A percentile compares a stretch with the other conserved stretches of the same genome.
These are phyloP conservation scores for Musa beccarii DNA, from an alignment of 176 grass and related monocot species.

Conservation along the genomic window DNA sequence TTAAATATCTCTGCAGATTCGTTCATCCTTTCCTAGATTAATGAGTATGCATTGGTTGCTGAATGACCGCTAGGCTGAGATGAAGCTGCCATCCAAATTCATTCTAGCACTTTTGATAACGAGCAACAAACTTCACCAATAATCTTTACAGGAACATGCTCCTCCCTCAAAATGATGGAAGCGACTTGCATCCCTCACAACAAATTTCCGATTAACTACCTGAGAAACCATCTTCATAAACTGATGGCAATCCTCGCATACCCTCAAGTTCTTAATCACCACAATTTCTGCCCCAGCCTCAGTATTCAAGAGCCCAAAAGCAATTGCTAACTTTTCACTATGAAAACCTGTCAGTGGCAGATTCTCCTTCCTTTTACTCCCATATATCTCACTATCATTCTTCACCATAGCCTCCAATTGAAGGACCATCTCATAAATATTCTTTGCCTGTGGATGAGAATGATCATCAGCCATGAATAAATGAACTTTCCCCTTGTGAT, in stretches of 20 bases:
- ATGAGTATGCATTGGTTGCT: too few relatives aligned
- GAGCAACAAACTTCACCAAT: constrained; percentile 26
- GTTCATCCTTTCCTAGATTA: too few relatives aligned
- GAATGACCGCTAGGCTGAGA: too few relatives aligned
- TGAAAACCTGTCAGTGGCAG: constrained; percentile 34
- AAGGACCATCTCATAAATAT: constrained; percentile 41
- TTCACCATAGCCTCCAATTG: constrained; percentile 41
- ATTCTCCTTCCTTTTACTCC: not conserved
- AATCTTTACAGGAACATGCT: constrained; percentile 53
- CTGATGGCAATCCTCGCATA: constrained; percentile 53
- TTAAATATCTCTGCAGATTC: too few relatives aligned
- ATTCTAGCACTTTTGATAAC: not conserved
- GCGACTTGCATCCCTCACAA: constrained; percentile 61
- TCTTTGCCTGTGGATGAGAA: constrained; percentile 48
- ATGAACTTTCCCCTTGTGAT: constrained; percentile 41
- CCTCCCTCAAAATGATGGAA: constrained; percentile 57
- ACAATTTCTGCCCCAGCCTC: constrained; percentile 38
- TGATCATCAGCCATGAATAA: constrained; percentile 78
- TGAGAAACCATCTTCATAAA: constrained; percentile 42
- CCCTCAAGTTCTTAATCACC: constrained; percentile 74
- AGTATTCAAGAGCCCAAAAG: constrained; percentile 50
- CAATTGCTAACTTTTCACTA: constrained; percentile 61
- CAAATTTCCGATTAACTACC: constrained; percentile 29
- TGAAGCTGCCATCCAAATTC: too few relatives aligned
- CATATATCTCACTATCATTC: not conserved